These are phyloP conservation scores for Cyberlindnera japonica DNA, from an alignment of 805 yeast species.

Conservation along the genomic window DNA sequence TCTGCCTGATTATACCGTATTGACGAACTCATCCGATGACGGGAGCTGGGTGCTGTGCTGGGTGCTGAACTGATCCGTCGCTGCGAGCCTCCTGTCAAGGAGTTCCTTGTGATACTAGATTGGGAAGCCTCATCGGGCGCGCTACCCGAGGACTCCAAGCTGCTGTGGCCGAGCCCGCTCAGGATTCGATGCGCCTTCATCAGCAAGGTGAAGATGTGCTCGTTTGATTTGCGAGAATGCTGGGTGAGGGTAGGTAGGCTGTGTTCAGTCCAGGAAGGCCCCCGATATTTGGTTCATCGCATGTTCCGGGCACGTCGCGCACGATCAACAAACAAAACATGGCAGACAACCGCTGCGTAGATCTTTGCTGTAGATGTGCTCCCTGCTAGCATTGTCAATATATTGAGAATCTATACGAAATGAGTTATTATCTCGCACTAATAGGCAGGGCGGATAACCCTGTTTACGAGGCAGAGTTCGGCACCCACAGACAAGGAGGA, in stretches of 20 bases:
- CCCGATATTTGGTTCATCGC: no score
- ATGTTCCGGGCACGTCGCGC: no score
- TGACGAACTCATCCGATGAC: conserved; percentile 9
- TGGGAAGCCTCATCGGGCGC: not conserved
- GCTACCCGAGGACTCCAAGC: not conserved
- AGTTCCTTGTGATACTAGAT: not conserved
- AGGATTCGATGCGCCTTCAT: not conserved
- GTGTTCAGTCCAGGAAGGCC: no score
- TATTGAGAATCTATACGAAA: no score
- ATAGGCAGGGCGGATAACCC: conserved; percentile 87
- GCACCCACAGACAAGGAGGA: conserved; percentile 63
- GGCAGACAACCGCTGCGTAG: no score
- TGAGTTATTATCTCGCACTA: conserved; percentile 87
- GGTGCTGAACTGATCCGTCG: not conserved
- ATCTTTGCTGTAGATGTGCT: no score
- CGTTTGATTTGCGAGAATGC: not conserved
- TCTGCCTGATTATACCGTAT: conserved; percentile 14
- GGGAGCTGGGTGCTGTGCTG: conserved; percentile 2
- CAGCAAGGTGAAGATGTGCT: not conserved
- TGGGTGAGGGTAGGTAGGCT: no score
- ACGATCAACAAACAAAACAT: no score
- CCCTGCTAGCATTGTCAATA: no score
- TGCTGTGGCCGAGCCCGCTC: not conserved
- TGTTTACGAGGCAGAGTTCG: conserved; percentile 81
- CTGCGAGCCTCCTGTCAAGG: not conserved